A percentile compares a stretch with the other conserved stretches of the same genome.
Conservation (phyloP, 371 early-diverging fungal species). For the Fennellomyces sp. region DNA sequence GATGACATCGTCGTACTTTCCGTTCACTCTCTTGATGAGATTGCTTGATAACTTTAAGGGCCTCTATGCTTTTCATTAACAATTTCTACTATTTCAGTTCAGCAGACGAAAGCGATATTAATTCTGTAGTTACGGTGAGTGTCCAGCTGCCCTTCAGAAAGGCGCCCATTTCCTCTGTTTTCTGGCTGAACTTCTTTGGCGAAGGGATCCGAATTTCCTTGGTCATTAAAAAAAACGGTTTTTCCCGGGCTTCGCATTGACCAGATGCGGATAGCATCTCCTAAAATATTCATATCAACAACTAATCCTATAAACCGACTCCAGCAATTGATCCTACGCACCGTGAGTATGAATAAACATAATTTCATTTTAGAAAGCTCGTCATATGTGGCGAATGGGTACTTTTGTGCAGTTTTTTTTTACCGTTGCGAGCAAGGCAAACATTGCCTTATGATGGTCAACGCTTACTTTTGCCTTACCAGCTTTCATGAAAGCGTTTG, state of each 20-base stretch:
- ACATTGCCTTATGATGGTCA: constrained; percentile 20
- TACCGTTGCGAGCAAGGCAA: constrained; percentile 19
- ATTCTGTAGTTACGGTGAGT: constrained; percentile 1
- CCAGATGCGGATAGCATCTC: constrained; percentile 9
- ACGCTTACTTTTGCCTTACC: constrained; percentile 5
- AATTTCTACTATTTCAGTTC: neutral
- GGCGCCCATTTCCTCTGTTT: neutral
- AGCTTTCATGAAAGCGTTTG: neutral
- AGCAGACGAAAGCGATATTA: neutral
- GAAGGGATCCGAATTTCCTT: neutral
- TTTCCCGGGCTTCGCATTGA: neutral
- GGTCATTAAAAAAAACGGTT: neutral
- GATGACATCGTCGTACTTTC: neutral
- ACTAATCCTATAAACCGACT: neutral
- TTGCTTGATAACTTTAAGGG: neutral
- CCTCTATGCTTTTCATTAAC: neutral
- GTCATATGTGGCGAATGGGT: constrained; percentile 10
- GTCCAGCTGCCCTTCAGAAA: constrained; percentile 2
- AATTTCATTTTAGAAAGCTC: constrained; percentile 10
- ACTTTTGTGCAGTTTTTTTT: constrained; percentile 18
- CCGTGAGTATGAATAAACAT: constrained; percentile 13
- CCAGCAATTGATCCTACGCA: constrained; percentile 5
- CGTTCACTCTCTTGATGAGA: neutral
- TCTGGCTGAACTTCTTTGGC: neutral
- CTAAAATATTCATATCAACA: neutral